These are phyloP conservation scores for Pythium volutum DNA, from an alignment of 352 stramenopile species.

Conservation along the genomic window DNA sequence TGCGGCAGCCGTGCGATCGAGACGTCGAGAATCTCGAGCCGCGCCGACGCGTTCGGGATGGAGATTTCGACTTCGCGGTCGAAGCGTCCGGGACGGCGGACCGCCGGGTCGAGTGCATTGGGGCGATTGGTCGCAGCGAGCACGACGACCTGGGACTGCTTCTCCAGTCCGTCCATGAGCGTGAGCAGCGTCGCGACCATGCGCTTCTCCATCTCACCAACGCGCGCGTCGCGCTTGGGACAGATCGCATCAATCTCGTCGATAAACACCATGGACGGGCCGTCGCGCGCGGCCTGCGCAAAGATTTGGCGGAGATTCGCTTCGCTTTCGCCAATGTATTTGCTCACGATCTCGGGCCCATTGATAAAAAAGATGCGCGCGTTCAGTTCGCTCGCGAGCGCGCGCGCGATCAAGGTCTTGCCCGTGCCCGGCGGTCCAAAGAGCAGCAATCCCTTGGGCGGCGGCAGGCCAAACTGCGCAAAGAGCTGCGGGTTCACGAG, in stretches of 20 bases:
- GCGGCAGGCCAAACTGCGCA: slow-evolving; percentile 90
- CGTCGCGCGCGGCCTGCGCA: slow-evolving; percentile 36
- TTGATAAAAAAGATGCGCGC: slow-evolving; percentile 96
- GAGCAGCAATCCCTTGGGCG: slow-evolving; percentile 94
- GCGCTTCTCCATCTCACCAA: slow-evolving; percentile 78
- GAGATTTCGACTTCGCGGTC: slow-evolving; percentile 97
- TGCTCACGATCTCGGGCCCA: slow-evolving; percentile 94
- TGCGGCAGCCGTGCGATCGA: slow-evolving; percentile 88
- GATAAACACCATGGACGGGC: slow-evolving; percentile 97
- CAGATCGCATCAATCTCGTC: slow-evolving; percentile 98
- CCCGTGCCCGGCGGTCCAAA: slow-evolving; percentile 95
- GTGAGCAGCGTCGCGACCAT: slow-evolving; percentile 89
- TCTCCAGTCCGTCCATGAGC: slow-evolving; percentile 85
- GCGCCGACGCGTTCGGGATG: slow-evolving; percentile 91
- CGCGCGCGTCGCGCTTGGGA: slow-evolving; percentile 88
- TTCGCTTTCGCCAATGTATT: slow-evolving; percentile 93
- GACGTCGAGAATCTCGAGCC: slow-evolving; percentile 93
- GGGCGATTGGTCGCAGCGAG: slow-evolving; percentile 83
- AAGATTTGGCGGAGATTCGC: slow-evolving; percentile 77
- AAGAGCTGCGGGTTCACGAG: slow-evolving; percentile 94
- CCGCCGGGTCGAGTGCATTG: slow-evolving; percentile 90
- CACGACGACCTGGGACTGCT: slow-evolving; percentile 61
- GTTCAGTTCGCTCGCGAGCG: slow-evolving; percentile 90
- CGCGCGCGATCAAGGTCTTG: slow-evolving; percentile 94
- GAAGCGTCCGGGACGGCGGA: slow-evolving; percentile 94